Evolutionary conservation across 345 rosid species (phyloP).

Genomic region (Dovyalis caffra): DNA sequence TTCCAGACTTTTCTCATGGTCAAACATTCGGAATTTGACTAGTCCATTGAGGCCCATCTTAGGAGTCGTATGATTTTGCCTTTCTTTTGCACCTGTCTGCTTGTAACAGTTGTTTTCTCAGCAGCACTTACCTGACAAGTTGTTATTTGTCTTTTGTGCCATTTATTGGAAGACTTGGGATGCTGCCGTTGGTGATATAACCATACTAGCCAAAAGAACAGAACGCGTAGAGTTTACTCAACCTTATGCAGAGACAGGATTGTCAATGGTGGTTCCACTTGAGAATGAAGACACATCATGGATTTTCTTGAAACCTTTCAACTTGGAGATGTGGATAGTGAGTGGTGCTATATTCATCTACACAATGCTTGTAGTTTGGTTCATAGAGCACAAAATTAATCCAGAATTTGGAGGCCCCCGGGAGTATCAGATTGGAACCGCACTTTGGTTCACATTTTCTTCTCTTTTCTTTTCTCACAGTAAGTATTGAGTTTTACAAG

Average conservation of each 20-base stretch:
- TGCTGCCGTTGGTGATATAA: conserved; percentile 49
- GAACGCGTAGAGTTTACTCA: conserved; percentile 47
- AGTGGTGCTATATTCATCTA: conserved; percentile 39
- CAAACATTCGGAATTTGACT: not conserved
- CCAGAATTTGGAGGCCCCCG: conserved; percentile 38
- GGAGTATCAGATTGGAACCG: conserved; percentile 38
- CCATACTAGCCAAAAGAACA: conserved; percentile 41
- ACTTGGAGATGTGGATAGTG: conserved; percentile 45
- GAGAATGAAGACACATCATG: conserved; percentile 28
- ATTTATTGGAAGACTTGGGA: conserved; percentile 35
- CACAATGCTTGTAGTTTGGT: conserved; percentile 49
- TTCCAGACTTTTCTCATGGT: not conserved
- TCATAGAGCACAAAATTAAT: conserved; percentile 39
- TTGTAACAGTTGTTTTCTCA: not conserved
- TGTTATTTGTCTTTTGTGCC: not conserved
- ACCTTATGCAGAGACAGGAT: conserved; percentile 49
- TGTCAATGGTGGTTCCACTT: conserved; percentile 47
- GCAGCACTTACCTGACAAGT: not conserved
- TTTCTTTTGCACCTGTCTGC: not conserved
- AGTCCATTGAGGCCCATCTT: not conserved
- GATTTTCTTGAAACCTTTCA: conserved; percentile 54
- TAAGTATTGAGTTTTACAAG: conserved; percentile 21
- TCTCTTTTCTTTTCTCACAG: conserved; percentile 59
- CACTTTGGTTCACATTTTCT: conserved; percentile 50
- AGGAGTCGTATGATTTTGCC: not conserved